These are phyloP conservation scores for Curvularia sp. DNA, from an alignment of 2,329 filamentous ascomycete species.

Conservation along the genomic window DNA sequence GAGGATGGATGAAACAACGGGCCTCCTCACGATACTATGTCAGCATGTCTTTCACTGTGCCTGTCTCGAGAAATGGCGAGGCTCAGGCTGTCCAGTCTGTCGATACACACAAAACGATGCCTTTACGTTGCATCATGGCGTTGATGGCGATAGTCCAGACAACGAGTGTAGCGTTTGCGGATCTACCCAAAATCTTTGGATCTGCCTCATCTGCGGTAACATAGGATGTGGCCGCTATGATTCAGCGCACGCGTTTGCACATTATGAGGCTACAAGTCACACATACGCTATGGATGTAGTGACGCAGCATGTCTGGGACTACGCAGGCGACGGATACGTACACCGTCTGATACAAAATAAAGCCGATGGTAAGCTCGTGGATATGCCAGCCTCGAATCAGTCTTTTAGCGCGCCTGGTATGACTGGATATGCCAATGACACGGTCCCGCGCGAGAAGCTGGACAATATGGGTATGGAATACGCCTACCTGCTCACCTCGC, in stretches of 20 bases:
- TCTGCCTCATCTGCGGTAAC: slow-evolving; percentile 91
- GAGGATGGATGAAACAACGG: slow-evolving; percentile 97
- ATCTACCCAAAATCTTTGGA: slow-evolving; percentile 84
- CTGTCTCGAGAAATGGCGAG: slow-evolving; percentile 95
- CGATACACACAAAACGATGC: slow-evolving; percentile 78
- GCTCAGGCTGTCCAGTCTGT: slow-evolving; percentile 91
- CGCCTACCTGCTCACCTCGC: slow-evolving; percentile 88
- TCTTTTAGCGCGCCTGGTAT: slow-evolving; percentile 40
- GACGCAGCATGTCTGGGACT: slow-evolving; percentile 98
- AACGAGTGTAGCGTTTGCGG: slow-evolving; percentile 85
- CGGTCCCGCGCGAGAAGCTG: slow-evolving; percentile 74
- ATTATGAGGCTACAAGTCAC: slow-evolving; percentile 89
- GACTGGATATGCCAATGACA: slow-evolving; percentile 64
- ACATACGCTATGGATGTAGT: slow-evolving; percentile 91
- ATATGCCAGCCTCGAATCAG: slow-evolving; percentile 69
- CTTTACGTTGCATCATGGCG: slow-evolving; percentile 37
- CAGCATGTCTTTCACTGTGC: slow-evolving; percentile 98
- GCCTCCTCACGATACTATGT: slow-evolving; percentile 92
- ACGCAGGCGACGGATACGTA: slow-evolving; percentile 93
- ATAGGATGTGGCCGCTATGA: slow-evolving; percentile 96
- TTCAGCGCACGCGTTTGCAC: slow-evolving; percentile 88
- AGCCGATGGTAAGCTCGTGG: slow-evolving; percentile 88
- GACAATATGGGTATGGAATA: slow-evolving; percentile 91
- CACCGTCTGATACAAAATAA: slow-evolving; percentile 95
- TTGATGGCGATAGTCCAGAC: slow-evolving; percentile 56